Evolutionary conservation across 148 eudicot genomes (phyloP).

Genomic region (Selenicereus undatus): DNA sequence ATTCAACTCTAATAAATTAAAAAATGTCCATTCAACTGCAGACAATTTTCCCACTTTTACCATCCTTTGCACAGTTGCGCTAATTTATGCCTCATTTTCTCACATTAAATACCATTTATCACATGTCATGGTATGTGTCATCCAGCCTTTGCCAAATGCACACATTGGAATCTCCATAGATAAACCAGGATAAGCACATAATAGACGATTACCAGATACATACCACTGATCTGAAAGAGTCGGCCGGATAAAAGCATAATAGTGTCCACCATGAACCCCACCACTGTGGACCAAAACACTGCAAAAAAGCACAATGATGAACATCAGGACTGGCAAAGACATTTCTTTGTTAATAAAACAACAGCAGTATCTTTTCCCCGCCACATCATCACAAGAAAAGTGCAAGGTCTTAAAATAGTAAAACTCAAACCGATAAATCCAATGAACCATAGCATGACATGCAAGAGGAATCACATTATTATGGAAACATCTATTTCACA

Average conservation of each 20-base stretch:
- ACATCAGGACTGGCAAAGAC: conserved; percentile 1
- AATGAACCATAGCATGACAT: neutral
- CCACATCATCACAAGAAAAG: neutral
- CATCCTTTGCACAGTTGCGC: neutral
- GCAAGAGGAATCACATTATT: neutral
- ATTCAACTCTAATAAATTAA: too few relatives aligned
- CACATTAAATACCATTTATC: too few relatives aligned
- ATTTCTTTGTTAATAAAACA: neutral
- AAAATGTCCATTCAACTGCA: too few relatives aligned
- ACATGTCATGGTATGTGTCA: too few relatives aligned
- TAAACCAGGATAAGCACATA: neutral
- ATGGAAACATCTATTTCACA: neutral
- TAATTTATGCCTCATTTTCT: neutral
- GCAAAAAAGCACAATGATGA: conserved; percentile 25
- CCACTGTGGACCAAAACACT: conserved; percentile 97
- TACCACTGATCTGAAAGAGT: conserved; percentile 91
- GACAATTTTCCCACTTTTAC: neutral
- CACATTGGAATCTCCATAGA: neutral
- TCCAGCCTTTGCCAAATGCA: neutral
- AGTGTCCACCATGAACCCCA: conserved; percentile 97
- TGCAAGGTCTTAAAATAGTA: neutral
- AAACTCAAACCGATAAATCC: neutral
- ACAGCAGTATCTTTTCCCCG: neutral
- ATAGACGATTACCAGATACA: conserved; percentile 19
- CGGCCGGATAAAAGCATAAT: conserved; percentile 88